Percentiles rank a stretch among this genome's conserved stretches.
These are phyloP conservation scores for Apiospora kogelbergensis DNA, from an alignment of 2,329 filamentous ascomycete species.

Conservation along the genomic window DNA sequence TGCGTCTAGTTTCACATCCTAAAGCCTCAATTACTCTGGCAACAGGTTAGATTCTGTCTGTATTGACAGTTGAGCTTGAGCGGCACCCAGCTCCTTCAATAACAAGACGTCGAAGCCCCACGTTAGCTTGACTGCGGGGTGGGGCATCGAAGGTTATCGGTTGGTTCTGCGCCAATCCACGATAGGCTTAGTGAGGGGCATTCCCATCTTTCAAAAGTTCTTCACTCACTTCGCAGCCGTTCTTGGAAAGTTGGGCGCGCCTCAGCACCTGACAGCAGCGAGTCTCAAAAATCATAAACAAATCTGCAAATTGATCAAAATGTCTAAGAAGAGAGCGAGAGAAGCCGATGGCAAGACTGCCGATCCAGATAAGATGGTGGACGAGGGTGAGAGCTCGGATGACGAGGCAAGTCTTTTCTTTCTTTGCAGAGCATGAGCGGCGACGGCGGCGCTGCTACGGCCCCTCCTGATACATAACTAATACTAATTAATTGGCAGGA, in stretches of 20 bases:
- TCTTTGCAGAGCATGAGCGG: background rate
- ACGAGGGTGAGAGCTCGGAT: constrained; percentile 48
- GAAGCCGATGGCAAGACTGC: constrained; percentile 46
- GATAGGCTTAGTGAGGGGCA: constrained; percentile 10
- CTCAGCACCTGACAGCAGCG: background rate
- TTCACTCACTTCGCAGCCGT: background rate
- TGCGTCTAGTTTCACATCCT: too few species aligned
- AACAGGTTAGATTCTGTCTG: too few species aligned
- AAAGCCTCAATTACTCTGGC: too few species aligned
- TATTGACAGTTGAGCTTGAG: too few species aligned
- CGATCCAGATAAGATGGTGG: constrained; percentile 48
- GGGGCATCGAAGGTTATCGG: background rate
- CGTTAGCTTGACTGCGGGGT: background rate
- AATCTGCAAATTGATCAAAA: constrained; percentile 20
- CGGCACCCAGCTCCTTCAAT: too few species aligned
- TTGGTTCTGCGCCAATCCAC: background rate
- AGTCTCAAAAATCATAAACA: background rate
- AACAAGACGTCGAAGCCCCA: background rate
- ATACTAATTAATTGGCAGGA: constrained; percentile 53
- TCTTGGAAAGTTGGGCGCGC: background rate
- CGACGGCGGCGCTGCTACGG: background rate
- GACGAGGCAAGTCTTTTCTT: constrained; percentile 43
- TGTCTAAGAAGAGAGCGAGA: constrained; percentile 53
- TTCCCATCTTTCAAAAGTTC: constrained; percentile 7
- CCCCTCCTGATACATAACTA: background rate